Evolutionary conservation across 2,329 filamentous ascomycete species (phyloP), one percentile per base, ranked within the genome.

Genomic region (Paracoccidioides brasiliensis): DNA sequence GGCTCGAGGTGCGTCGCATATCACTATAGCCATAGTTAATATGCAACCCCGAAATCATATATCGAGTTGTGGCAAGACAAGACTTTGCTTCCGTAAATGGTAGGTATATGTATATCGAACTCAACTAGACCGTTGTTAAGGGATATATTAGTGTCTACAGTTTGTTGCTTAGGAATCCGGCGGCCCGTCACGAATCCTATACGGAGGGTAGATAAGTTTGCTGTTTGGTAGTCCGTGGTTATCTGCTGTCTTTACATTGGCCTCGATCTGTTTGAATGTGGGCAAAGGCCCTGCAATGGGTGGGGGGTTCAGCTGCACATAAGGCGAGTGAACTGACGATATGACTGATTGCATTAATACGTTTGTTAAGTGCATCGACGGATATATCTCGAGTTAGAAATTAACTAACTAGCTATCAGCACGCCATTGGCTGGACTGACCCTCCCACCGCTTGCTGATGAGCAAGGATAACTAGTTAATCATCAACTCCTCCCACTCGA

Each of bases 21-120:
- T 88, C 79, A 85, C 77, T 63, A 56, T 37, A 51, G 12, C 8
- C 9, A 51, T 57, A 53, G 60, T 56, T 59, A 22, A 37, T 38
- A n/a, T 43, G 44, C 12, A 40, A 28, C 48, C 14, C 15, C 9
- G 30, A 38, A 41, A 22, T 28, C 40, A 14, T 10, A 41, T 40
- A n/a, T 15, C 14, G 32, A 42, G 35, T 8, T 5, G 12, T 5
- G 5, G 12, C 6, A 48, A 5, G n/a, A 4, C 14, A 37, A 3
- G 40, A 64, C 68, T 64, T 66, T 79, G 15, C 78, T 76, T 0
- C 85, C 85, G 65, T 84, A 86, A 1, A 87, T 67, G 62, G 87
- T 87, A 66, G 88, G 85, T 0, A 80, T 83, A 66, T 88, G 85
- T 0, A 80, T 83, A 59, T 88, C 84, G 63, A 84, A 85, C 66